phyloP scores from a whole-genome alignment of 352 stramenopile species.

The Globisporangium okanoganense region DNA sequence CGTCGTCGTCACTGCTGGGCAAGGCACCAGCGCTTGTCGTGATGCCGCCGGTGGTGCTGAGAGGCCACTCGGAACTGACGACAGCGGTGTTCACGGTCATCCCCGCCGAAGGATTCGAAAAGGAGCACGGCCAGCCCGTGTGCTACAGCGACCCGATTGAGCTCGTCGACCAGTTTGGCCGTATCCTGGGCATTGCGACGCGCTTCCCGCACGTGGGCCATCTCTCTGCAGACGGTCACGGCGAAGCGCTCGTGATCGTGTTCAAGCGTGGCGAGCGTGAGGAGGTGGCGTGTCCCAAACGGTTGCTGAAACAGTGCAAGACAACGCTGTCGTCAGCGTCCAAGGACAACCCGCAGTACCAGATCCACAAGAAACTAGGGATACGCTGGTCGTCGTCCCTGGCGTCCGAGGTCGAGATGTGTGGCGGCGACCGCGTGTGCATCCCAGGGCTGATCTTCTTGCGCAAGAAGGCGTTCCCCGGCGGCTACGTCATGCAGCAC shows the following conservation, averaged over 20 bases:
- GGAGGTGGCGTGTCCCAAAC: neutral
- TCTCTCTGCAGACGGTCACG: slow-evolving; percentile 28
- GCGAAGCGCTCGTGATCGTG: slow-evolving; percentile 31
- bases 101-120: slow-evolving; percentile 35
- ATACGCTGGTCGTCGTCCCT: slow-evolving; percentile 8
- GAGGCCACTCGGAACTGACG: neutral
- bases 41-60: slow-evolving; percentile 16
- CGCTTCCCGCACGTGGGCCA: slow-evolving; percentile 24
- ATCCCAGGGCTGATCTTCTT: slow-evolving; percentile 25
- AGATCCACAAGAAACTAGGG: slow-evolving; percentile 15
- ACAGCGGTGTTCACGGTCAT: slow-evolving; percentile 33
- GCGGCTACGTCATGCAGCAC: slow-evolving; percentile 27
- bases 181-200: slow-evolving; percentile 25
- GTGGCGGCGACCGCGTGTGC: slow-evolving; percentile 25
- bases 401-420: slow-evolving; percentile 27
- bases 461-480: slow-evolving; percentile 25
- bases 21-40: slow-evolving; percentile 25
- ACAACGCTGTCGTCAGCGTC: neutral
- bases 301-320: slow-evolving; percentile 7
- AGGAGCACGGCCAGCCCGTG: slow-evolving; percentile 31
- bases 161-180: slow-evolving; percentile 28
- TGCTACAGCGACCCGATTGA: slow-evolving; percentile 41
- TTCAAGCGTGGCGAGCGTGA: slow-evolving; percentile 14
- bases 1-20: slow-evolving; percentile 16
- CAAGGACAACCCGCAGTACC: neutral